phyloP scores from a whole-genome alignment of 768 basidiomycete genomes.

The Boletus rubropictus region DNA sequence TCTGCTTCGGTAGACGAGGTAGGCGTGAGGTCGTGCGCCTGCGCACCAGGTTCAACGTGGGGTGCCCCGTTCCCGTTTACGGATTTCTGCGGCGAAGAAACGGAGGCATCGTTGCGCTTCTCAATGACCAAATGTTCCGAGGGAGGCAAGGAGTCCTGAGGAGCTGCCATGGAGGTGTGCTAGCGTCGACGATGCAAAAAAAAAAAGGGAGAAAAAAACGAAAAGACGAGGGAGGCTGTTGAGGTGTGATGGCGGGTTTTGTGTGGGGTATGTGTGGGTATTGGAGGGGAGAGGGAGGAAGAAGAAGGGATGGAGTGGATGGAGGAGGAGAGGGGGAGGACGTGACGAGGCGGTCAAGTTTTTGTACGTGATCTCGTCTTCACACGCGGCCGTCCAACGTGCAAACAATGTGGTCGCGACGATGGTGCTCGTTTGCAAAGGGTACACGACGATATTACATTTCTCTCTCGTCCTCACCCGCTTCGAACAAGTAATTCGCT shows the following conservation, averaged over 20 bases:
- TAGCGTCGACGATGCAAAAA: neutral
- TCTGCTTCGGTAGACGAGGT: conserved; percentile 33
- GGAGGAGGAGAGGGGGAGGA: conserved; percentile 18
- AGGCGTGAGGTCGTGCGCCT: conserved; percentile 27
- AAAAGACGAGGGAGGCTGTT: neutral
- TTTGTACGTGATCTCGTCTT: conserved; percentile 30
- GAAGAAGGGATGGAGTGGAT: neutral
- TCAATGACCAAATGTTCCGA: conserved; percentile 15
- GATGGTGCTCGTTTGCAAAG: neutral
- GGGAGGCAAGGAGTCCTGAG: conserved; percentile 16
- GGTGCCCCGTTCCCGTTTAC: conserved; percentile 24
- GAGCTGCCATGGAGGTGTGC: conserved; percentile 21
- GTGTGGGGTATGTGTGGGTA: conserved; percentile 28
- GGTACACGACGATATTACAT: conserved; percentile 1
- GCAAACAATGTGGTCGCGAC: conserved; percentile 25
- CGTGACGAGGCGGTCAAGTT: conserved; percentile 17
- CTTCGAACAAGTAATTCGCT: conserved; percentile 90
- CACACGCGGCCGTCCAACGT: conserved; percentile 24
- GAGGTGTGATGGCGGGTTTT: neutral
- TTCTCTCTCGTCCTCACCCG: conserved; percentile 41
- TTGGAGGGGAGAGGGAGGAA: conserved; percentile 13
- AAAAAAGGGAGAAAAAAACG: neutral
- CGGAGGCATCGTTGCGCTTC: conserved; percentile 18
- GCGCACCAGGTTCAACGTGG: conserved; percentile 18
- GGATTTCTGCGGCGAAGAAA: conserved; percentile 16